These are phyloP conservation scores for Lipomyces yamadae DNA, from an alignment of 805 yeast species.

Conservation along the genomic window DNA sequence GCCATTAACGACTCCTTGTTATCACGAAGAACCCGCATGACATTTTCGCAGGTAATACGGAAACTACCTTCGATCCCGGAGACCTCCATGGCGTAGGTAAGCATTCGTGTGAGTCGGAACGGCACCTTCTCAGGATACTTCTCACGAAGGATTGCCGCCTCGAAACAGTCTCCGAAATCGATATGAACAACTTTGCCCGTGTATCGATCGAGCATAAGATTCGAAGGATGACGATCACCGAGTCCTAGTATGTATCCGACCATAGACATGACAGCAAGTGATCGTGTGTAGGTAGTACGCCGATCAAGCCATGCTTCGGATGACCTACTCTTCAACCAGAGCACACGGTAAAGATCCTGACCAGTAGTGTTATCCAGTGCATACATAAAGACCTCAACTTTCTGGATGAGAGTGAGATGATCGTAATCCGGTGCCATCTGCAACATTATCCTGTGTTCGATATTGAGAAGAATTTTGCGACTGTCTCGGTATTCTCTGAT, in stretches of 20 bases:
- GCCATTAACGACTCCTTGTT: conserved; percentile 98
- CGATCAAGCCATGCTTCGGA: conserved; percentile 98
- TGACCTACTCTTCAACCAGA: conserved; percentile 94
- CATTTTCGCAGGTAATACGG: conserved; percentile 95
- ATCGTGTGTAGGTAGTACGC: conserved; percentile 93
- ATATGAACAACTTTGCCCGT: conserved; percentile 97
- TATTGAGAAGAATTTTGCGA: conserved; percentile 82
- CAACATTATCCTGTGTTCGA: conserved; percentile 92
- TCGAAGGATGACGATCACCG: conserved; percentile 98
- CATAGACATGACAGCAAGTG: conserved; percentile 98
- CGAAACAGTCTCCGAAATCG: conserved; percentile 99
- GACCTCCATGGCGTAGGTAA: conserved; percentile 98
- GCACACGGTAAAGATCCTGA: conserved; percentile 90
- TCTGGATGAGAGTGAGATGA: conserved; percentile 81
- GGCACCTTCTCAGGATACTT: conserved; percentile 99
- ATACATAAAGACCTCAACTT: conserved; percentile 94
- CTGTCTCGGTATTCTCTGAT: conserved; percentile 92
- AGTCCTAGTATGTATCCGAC: conserved; percentile 95
- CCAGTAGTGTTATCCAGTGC: conserved; percentile 95
- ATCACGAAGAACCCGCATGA: conserved; percentile 90
- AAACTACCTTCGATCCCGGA: conserved; percentile 98
- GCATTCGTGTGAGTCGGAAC: conserved; percentile 93
- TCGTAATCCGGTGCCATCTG: conserved; percentile 99
- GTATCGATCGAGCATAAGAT: conserved; percentile 88
- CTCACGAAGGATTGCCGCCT: conserved; percentile 94